Evolutionary conservation across 176 grass and related monocot genomes (phyloP), one percentile per base, ranked within the genome.

Genomic region (Oryza longistaminata): DNA sequence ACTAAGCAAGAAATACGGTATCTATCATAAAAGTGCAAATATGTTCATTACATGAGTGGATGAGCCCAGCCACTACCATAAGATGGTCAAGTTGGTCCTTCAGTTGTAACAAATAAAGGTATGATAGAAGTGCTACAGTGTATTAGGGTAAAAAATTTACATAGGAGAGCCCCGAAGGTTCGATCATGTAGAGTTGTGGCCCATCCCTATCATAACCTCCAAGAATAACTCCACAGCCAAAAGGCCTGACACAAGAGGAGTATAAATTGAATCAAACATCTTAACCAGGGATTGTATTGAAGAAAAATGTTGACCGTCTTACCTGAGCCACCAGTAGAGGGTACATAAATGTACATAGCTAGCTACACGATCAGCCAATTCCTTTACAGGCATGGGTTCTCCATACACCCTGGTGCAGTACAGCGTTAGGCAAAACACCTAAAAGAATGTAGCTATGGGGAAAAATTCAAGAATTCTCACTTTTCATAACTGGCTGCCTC

Each of bases 201-300:
- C 93, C 93, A 87, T 95, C 93, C 81, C 88, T 95, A 75, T 95
- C 93, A 88, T 95, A 95, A 64, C 93, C 93, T 88, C 93, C 93
- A 72, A 95, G 88, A 88, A 95, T 89, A 83, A 95, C 83, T 85
- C 90, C 93, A 83, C 90, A 95, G 53, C 93, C 93, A 85, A 95
- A 95, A 86, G 93, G 93, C 76, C 93, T 95, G 45, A 21, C 14
- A 40, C 39, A 76, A 2, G 6, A 69, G 66, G 64, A 91, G 39
- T 84, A 34, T 35, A 76, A 64, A 46, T 74, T 70, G 21, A 13
- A 87, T 87, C 40, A 79, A 81, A 34, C 66, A 65, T 50, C 31
- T 61, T 9, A 66, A 66, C 16, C 37, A 80, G 64, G 45, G 9
- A 9, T 15, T 2, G 7, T 34, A 71, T 68, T 55, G 45, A 81